Conservation (phyloP, 1,284 basidiomycete species). For the Trichosporon asahii region DNA sequence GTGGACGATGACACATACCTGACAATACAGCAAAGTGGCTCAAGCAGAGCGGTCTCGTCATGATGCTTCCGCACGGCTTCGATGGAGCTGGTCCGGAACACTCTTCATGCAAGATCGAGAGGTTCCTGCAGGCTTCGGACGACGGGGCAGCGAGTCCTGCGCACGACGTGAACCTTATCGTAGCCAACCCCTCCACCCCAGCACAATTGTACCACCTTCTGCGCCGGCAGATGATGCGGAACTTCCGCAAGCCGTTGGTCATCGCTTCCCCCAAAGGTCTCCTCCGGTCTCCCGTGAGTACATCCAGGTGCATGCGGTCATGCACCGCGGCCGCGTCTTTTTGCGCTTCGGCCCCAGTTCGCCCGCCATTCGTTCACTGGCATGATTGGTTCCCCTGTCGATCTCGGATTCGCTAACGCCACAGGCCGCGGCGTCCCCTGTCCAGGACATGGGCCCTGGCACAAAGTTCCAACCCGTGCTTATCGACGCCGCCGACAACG, state of each 20-base stretch:
- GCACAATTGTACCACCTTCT: conserved; percentile 87
- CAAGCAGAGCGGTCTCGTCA: conserved; percentile 81
- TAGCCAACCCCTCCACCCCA: conserved; percentile 79
- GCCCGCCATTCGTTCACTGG: neutral
- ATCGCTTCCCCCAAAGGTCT: conserved; percentile 79
- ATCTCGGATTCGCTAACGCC: conserved; percentile 12
- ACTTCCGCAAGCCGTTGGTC: conserved; percentile 78
- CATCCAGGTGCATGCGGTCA: conserved; percentile 5
- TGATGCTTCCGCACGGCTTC: conserved; percentile 79
- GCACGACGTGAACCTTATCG: conserved; percentile 69
- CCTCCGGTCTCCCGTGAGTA: conserved; percentile 68
- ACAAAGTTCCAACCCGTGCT: conserved; percentile 71
- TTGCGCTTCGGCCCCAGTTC: neutral
- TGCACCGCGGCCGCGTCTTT: conserved; percentile 2
- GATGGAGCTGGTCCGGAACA: conserved; percentile 91
- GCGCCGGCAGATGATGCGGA: conserved; percentile 73
- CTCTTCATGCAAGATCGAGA: conserved; percentile 76
- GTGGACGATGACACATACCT: neutral
- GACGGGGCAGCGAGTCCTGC: conserved; percentile 37
- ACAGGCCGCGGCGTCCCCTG: conserved; percentile 68
- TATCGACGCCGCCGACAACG: conserved; percentile 50
- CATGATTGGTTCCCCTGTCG: neutral
- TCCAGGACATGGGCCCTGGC: conserved; percentile 64
- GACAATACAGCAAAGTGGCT: conserved; percentile 75
- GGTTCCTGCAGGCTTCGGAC: conserved; percentile 65